Evolutionary conservation across 2,329 filamentous ascomycete genomes (phyloP), one percentile per base, ranked within the genome.

Genomic region (Nemania sp.): DNA sequence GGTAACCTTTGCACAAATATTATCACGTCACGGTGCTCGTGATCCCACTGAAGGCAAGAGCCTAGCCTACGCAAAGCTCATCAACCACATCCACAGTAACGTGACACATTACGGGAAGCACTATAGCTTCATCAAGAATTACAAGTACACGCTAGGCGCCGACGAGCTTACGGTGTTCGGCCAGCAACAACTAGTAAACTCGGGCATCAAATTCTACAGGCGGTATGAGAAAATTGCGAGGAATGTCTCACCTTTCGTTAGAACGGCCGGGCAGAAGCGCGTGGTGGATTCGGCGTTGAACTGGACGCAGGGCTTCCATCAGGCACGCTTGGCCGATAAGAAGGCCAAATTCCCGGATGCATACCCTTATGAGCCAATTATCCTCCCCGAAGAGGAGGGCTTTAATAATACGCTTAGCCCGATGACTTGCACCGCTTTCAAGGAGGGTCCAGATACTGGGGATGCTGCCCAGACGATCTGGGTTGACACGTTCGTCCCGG

Each of bases 401-500:
- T 84, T 84, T 73, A 97, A 97, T 82, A 97, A 97, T 80, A 94
- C 93, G 0, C 85, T 98, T 26, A 90, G 90, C 72, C 92, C 95
- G 76, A 87, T 88, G 38, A 83, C 88, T 10, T 98, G 94, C 79
- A 85, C 85, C 2, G 82, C 82, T 0, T 97, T 97, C 73, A 91
- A 94, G 74, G 77, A 85, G 0, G 89, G 88, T 0, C 80, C 83
- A 11, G 79, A 83, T 63, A 79, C 87, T 4, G 87, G 85, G 20
- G 74, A 80, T 26, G 77, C 79, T 1, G 86, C 87, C 0, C 87
- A 91, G 76, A 76, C 77, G 0, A 78, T 78, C 1, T 97, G 90
- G 87, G 82, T 83, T 0, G 80, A 84, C 5, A 82, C 86, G 5
- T 97, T 96, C 76, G 84, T 89, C 1, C 87, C 89, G 0, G 80